Evolutionary conservation across 2,329 filamentous ascomycete species (phyloP).

Genomic region (Trichoderma sp.): DNA sequence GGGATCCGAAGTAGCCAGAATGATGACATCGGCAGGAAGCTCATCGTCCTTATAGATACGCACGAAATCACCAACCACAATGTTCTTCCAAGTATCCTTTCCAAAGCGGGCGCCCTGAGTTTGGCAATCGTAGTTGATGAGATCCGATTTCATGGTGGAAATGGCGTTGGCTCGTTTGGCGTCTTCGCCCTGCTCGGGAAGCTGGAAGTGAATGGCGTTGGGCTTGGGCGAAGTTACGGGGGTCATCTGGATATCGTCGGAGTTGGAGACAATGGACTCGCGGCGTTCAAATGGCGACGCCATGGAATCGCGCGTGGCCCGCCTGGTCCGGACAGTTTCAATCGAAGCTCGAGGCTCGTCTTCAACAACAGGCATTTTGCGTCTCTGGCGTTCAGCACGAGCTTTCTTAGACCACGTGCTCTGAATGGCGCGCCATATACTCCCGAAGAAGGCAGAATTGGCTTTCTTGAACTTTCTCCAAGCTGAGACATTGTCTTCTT

Average conservation of each 20-base stretch:
- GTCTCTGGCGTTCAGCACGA: constrained; percentile 50
- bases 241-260: constrained; percentile 89
- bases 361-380: constrained; percentile 37
- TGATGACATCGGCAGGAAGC: constrained; percentile 88
- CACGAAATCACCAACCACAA: constrained; percentile 94
- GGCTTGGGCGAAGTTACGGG: constrained; percentile 80
- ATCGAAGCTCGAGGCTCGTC: constrained; percentile 65
- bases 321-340: constrained; percentile 39
- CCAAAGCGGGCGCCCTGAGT: constrained; percentile 80
- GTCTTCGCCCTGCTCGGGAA: constrained; percentile 40
- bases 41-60: constrained; percentile 96
- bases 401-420: constrained; percentile 54
- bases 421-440: constrained; percentile 52
- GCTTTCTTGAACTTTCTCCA: constrained; percentile 95
- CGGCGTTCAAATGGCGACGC: constrained; percentile 56
- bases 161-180: constrained; percentile 41
- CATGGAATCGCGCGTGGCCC: constrained; percentile 41
- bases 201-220: constrained; percentile 43
- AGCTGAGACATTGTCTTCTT: constrained; percentile 77
- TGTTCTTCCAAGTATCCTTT: constrained; percentile 90
- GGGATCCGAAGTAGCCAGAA: constrained; percentile 87
- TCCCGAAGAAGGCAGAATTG: constrained; percentile 61
- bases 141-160: constrained; percentile 51
- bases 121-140: constrained; percentile 72
- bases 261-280: constrained; percentile 55